Evolutionary conservation across 495 filamentous ascomycete species (phyloP).

Genomic region (Trypethelium eluteriae): DNA sequence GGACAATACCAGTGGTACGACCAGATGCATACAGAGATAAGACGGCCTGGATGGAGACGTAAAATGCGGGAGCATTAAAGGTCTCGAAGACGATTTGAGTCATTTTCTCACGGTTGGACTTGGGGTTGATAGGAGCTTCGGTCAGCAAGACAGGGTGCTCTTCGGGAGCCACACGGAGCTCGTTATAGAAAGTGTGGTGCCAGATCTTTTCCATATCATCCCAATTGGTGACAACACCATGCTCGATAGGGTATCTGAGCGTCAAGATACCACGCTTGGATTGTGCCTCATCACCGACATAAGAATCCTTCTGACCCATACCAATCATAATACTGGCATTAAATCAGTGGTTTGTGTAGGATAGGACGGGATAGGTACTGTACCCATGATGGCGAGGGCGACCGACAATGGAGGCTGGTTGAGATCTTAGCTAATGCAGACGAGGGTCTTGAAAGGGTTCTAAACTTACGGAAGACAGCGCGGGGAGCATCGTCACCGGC

Average conservation of each 20-base stretch:
- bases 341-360: slow-evolving; percentile 32
- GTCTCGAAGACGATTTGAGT: slow-evolving; percentile 99
- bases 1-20: slow-evolving; percentile 99
- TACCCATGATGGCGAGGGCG: slow-evolving; percentile 99
- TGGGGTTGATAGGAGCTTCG: slow-evolving; percentile 99
- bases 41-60: slow-evolving; percentile 99
- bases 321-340: slow-evolving; percentile 94
- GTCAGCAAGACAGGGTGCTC: slow-evolving; percentile 99
- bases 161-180: slow-evolving; percentile 98
- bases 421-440: slow-evolving; percentile 24
- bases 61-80: slow-evolving; percentile 99
- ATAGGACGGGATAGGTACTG: slow-evolving; percentile 32
- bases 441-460: background rate
- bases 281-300: slow-evolving; percentile 98
- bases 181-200: slow-evolving; percentile 99
- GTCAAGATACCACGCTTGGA: slow-evolving; percentile 99
- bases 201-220: slow-evolving; percentile 99
- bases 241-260: slow-evolving; percentile 97
- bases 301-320: slow-evolving; percentile 99
- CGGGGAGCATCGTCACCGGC: slow-evolving; percentile 99
- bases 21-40: slow-evolving; percentile 98
- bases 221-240: slow-evolving; percentile 99
- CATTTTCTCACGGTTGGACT: slow-evolving; percentile 99
- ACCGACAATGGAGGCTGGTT: slow-evolving; percentile 91
- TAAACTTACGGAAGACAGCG: slow-evolving; percentile 99